Evolutionary conservation across 2,329 filamentous ascomycete species (phyloP).

Genomic region (Trichoderma afroharzianum): DNA sequence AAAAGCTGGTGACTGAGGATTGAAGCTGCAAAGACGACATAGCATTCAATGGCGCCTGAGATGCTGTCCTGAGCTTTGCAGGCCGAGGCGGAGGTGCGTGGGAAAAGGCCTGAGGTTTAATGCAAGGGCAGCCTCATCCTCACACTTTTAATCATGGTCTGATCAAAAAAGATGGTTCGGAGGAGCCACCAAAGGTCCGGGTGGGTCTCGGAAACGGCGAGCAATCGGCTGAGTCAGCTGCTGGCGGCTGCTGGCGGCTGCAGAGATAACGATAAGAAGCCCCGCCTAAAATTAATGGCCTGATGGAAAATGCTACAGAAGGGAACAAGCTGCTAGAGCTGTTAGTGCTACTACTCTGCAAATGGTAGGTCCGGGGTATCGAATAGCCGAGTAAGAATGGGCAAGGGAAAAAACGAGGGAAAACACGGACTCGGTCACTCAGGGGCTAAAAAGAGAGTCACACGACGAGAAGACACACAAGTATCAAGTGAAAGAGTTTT

Average conservation of each 20-base stretch:
- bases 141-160: slow-evolving; percentile 12
- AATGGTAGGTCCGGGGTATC: neutral
- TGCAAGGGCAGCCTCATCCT: slow-evolving; percentile 14
- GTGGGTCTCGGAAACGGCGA: slow-evolving; percentile 7
- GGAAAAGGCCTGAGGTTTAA: neutral
- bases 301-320: neutral
- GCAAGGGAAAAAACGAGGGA: neutral
- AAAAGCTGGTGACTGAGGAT: neutral
- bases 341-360: neutral
- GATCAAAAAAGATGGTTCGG: slow-evolving; percentile 18
- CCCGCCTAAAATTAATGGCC: neutral
- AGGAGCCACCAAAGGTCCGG: slow-evolving; percentile 15
- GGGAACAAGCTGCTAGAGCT: neutral
- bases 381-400: neutral
- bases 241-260: neutral
- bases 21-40: slow-evolving; percentile 9
- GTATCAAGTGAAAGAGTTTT: neutral
- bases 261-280: neutral
- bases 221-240: neutral
- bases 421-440: neutral
- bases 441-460: neutral
- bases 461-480: neutral
- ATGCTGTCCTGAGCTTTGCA: neutral
- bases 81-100: neutral
- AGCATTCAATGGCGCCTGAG: slow-evolving; percentile 2